A percentile compares a stretch with the other conserved stretches of the same genome.
phyloP scores from a whole-genome alignment of 2,329 filamentous ascomycete species.

The Aspergillus chevalieri region DNA sequence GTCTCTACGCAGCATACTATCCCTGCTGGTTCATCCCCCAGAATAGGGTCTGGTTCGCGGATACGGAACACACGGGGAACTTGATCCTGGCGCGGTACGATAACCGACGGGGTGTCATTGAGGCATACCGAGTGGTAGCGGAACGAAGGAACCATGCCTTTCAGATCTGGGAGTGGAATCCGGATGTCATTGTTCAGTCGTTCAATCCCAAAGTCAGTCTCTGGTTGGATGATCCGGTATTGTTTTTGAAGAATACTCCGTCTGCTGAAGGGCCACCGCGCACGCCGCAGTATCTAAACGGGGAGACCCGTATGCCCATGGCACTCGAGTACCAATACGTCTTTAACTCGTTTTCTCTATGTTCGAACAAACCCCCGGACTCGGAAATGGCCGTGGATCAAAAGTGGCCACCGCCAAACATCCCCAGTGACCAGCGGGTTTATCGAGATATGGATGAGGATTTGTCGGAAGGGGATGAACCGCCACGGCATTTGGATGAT shows the following conservation, averaged over 20 bases:
- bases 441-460: constrained; percentile 44
- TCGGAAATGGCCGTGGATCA: constrained; percentile 36
- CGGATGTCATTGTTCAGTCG: constrained; percentile 61
- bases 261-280: constrained; percentile 4
- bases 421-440: constrained; percentile 59
- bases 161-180: constrained; percentile 60
- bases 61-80: constrained; percentile 66
- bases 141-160: constrained; percentile 51
- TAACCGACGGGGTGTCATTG: constrained; percentile 65
- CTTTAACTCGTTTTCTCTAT: constrained; percentile 63
- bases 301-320: constrained; percentile 52
- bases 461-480: constrained; percentile 41
- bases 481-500: constrained; percentile 50
- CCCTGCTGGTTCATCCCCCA: constrained; percentile 78
- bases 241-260: constrained; percentile 47
- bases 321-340: constrained; percentile 46
- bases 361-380: constrained; percentile 44
- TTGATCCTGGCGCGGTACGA: constrained; percentile 74
- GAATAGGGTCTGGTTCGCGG: constrained; percentile 79
- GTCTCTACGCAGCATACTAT: constrained; percentile 68
- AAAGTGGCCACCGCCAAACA: constrained; percentile 70
- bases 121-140: constrained; percentile 70
- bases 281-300: constrained; percentile 18
- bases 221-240: constrained; percentile 67
- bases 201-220: constrained; percentile 66